Evolutionary conservation across 2,329 filamentous ascomycete genomes (phyloP), one percentile per base, ranked within the genome.

Genomic region (Thielaviopsis populi): DNA sequence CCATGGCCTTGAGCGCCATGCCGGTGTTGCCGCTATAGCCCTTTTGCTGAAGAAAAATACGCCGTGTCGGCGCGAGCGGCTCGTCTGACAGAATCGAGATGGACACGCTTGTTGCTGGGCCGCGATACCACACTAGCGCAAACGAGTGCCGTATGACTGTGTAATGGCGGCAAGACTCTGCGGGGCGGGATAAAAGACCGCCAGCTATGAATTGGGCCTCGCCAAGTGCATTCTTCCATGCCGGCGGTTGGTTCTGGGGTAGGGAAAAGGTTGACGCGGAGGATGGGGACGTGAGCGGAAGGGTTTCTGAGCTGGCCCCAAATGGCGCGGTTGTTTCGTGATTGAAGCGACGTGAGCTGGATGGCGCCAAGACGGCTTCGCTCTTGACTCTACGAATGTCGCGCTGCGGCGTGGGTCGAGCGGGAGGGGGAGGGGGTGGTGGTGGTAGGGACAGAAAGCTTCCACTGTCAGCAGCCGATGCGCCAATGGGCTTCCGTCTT

Each of bases 21-120:
- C 86, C 86, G 59, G 84, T 78, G 69, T 85, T 84, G 3, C 86
- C 86, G 0, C 83, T 83, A 74, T 78, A 87, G 1, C 86, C 86
- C 67, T 84, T 85, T 65, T 79, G 79, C 73, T 89, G 86, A 30
- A 89, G 74, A 83, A 84, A 89, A 15, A 88, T 70, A 0, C 81
- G 82, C 6, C 86, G 78, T 27, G 80, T 78, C 0, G 73, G 63
- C 0, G 85, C 83, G 0, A 88, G 70, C 0, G 79, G 78, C 1
- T 74, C 72, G 67, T 85, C 80, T 0, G 79, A 80, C 69, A 89
- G 84, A 58, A 88, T 77, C 1, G 84, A 85, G 46, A 89, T 76
- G 2, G 81, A 77, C 4, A 89, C 76, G 7, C 80, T 83, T 0
- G 86, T 89, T 2, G 77, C 76, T 1, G 82, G 79, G 0, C 86